A percentile compares a stretch with the other conserved stretches of the same genome.
Evolutionary conservation across 2,329 filamentous ascomycete species (phyloP).

Genomic region (Leptodontidium sp.): DNA sequence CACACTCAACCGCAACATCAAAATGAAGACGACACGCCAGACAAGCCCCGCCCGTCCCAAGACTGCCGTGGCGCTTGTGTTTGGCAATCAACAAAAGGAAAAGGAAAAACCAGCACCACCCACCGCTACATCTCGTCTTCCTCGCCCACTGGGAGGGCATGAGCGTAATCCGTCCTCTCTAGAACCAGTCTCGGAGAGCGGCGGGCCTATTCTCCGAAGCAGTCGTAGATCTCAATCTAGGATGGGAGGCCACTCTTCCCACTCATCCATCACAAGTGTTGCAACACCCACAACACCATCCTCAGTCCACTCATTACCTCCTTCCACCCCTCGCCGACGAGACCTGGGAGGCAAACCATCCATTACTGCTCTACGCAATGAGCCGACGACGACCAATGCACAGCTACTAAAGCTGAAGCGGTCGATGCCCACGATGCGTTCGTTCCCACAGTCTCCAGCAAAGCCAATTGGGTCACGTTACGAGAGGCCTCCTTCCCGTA

Average conservation of each 20-base stretch:
- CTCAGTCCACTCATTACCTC: constrained; percentile 60
- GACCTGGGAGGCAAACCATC: constrained; percentile 65
- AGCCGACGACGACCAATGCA: constrained; percentile 70
- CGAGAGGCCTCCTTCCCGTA: constrained; percentile 68
- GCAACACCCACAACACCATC: constrained; percentile 67
- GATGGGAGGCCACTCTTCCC: constrained; percentile 71
- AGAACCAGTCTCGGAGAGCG: constrained; percentile 93
- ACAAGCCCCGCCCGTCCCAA: constrained; percentile 75
- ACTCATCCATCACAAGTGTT: constrained; percentile 73
- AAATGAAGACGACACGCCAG: constrained; percentile 77
- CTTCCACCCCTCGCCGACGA: constrained; percentile 67
- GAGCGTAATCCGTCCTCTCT: constrained; percentile 78
- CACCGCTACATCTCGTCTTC: constrained; percentile 72
- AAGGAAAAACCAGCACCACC: constrained; percentile 46
- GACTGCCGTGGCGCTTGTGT: constrained; percentile 86
- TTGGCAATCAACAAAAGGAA: constrained; percentile 76
- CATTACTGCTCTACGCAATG: constrained; percentile 60
- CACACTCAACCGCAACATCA: constrained; percentile 89
- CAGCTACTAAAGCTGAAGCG: constrained; percentile 72
- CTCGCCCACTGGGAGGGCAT: constrained; percentile 73
- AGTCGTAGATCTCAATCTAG: constrained; percentile 72
- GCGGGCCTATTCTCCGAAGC: constrained; percentile 70
- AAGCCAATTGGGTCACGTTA: constrained; percentile 58
- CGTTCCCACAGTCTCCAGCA: constrained; percentile 57
- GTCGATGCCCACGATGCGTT: constrained; percentile 67